Base-by-base conservation (phyloP, 192 early-diverging fungal species). In the Podila verticillata region DNA sequence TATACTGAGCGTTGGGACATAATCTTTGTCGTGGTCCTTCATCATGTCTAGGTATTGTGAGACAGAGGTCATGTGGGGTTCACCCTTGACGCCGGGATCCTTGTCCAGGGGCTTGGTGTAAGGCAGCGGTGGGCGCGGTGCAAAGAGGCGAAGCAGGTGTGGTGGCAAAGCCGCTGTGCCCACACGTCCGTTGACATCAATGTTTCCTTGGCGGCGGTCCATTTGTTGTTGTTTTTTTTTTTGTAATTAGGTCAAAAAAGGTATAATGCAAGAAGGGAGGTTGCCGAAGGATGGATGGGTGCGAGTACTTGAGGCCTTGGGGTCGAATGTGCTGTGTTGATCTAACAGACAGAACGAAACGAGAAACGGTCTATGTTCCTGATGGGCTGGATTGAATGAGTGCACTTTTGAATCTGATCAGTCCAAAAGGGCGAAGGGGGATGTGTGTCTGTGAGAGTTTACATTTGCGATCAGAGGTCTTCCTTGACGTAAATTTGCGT, bases 141-240 rank as follows among this genome's bases (percentile, higher is more conserved):
- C 90, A 85, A 96, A 96, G 22, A 95, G 90, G 57, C 88, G 86
- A 8, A 95, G 75, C 30, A 96, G 84, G 60, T 94, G 88, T 3
- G 93, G 91, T 51, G 93, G 89, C 56, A 92, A 68, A 4, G 77
- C 77, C 19, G 77, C 77, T 28, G 77, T 80, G 22, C 77, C 77
- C 2, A 80, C 70, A 48, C 66, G 70, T 7, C 77, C 77, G 4
- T 49, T 61, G 5, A 34, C 24, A 32, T 80, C 77, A 12, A 68
- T 54, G 39, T 68, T 63, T 72, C 61, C 61, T 30, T 61, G 69
- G 29, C 77, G 77, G 30, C 77, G 77, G 57, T 64, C 71, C 77
- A 80, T 80, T 72, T n/a, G 24, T 6, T 19, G 51, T 1, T 3
- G 0, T 26, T n/a, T n/a, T n/a, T n/a, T n/a, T n/a, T n/a, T n/a